phyloP scores from a whole-genome alignment of 176 grass and related monocot species.

The Urochloa ruziziensis region DNA sequence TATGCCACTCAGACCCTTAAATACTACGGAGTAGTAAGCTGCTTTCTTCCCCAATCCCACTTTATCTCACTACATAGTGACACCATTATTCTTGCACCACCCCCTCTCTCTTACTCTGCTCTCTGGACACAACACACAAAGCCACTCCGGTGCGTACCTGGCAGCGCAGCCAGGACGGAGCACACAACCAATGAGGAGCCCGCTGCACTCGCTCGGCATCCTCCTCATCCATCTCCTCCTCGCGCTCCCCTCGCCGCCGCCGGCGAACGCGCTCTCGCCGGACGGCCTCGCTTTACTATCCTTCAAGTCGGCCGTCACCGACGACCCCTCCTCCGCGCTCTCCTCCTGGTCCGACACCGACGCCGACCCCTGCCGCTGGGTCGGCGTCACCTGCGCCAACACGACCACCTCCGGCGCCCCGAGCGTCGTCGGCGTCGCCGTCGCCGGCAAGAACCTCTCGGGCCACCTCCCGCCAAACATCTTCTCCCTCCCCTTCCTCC shows the following conservation, averaged over 20 bases:
- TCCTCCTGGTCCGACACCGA: conserved; percentile 47
- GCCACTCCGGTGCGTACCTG: neutral
- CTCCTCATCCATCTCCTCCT: conserved; percentile 3
- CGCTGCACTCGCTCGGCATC: neutral
- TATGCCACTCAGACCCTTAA: conserved; percentile 26
- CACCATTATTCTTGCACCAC: conserved; percentile 2
- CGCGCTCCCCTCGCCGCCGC: neutral
- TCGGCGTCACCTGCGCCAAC: conserved; percentile 62
- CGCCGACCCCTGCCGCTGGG: conserved; percentile 65
- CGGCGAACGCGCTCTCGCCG: conserved; percentile 40
- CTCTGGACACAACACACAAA: neutral
- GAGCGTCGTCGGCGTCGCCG: conserved; percentile 61
- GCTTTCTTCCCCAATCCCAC: neutral
- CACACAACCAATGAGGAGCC: conserved; percentile 28
- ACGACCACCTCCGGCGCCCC: conserved; percentile 32
- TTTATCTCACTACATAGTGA: neutral
- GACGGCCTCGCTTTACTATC: conserved; percentile 72
- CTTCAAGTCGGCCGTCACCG: conserved; percentile 68
- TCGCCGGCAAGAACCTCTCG: conserved; percentile 71
- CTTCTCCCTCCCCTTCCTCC: conserved; percentile 57
- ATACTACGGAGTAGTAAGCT: conserved; percentile 1
- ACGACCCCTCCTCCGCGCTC: conserved; percentile 64
- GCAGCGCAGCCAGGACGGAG: neutral
- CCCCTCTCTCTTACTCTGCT: no score
- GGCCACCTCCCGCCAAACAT: conserved; percentile 59